Conservation (phyloP, 306 rosid species). For the Prunus fruticosa region DNA sequence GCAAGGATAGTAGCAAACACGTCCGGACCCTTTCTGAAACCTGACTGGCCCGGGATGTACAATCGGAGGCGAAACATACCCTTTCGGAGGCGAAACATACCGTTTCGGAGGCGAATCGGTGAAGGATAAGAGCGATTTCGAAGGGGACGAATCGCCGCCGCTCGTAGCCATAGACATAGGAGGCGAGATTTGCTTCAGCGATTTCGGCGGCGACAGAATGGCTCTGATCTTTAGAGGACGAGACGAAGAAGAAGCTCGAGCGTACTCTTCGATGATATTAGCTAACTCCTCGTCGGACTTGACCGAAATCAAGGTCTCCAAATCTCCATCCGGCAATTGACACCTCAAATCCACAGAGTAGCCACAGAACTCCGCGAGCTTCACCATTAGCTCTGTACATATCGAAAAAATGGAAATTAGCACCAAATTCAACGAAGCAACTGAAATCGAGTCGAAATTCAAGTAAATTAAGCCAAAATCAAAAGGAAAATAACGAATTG, state of each 20-base stretch:
- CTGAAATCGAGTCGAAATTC: background rate
- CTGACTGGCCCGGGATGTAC: constrained; percentile 17
- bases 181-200: constrained; percentile 52
- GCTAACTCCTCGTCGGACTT: constrained; percentile 71
- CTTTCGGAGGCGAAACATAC: constrained; percentile 30
- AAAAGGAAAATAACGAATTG: background rate
- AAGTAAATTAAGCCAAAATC: background rate
- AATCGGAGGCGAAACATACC: constrained; percentile 15
- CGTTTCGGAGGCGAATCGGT: constrained; percentile 28
- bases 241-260: constrained; percentile 44
- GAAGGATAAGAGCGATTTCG: constrained; percentile 37
- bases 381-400: constrained; percentile 61
- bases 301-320: constrained; percentile 77
- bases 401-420: background rate
- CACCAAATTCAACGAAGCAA: too few relatives aligned
- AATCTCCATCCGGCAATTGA: constrained; percentile 70
- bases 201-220: constrained; percentile 47
- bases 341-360: constrained; percentile 55
- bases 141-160: constrained; percentile 22
- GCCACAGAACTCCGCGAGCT: constrained; percentile 72
- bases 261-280: constrained; percentile 62
- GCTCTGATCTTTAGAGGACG: constrained; percentile 65
- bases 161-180: constrained; percentile 41
- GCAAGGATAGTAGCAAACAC: constrained; percentile 29
- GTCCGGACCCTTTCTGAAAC: constrained; percentile 28